These are phyloP conservation scores for Lojkania enalia DNA, from an alignment of 2,329 filamentous ascomycete species.

Conservation along the genomic window DNA sequence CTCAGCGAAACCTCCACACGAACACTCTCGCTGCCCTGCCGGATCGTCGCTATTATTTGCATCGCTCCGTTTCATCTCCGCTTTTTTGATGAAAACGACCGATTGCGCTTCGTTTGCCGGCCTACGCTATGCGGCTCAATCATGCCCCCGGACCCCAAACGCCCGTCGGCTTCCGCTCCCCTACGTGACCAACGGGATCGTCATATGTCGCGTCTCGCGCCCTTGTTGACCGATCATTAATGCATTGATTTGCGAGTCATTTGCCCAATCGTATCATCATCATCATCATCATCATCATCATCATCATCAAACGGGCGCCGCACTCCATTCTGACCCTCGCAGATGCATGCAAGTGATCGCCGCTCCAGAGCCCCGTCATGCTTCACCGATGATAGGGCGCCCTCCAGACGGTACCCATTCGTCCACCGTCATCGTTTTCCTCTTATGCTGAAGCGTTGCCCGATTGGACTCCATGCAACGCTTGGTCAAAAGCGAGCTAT, in stretches of 20 bases:
- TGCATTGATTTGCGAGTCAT: background rate
- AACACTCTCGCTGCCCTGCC: slow-evolving; percentile 5
- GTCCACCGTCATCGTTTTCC: background rate
- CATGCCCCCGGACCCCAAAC: slow-evolving; percentile 8
- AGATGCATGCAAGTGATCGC: slow-evolving; percentile 2
- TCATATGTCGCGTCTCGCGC: background rate
- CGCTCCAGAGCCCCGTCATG: slow-evolving; percentile 5
- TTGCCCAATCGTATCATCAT: too few relatives aligned
- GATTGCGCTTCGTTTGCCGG: slow-evolving; percentile 16
- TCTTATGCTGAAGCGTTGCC: slow-evolving; percentile 2
- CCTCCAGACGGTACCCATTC: slow-evolving; percentile 5
- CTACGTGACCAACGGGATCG: slow-evolving; percentile 1
- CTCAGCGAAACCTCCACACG: slow-evolving; percentile 4
- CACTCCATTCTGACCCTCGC: background rate
- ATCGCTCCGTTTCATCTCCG: slow-evolving; percentile 21
- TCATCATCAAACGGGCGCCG: slow-evolving; percentile 3
- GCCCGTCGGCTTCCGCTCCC: slow-evolving; percentile 8
- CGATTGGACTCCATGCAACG: slow-evolving; percentile 7
- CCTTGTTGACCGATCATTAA: background rate
- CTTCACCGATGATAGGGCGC: slow-evolving; percentile 7
- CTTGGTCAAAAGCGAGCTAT: slow-evolving; percentile 19
- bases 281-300: too few relatives aligned
- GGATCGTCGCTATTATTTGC: slow-evolving; percentile 5
- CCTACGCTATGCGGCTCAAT: slow-evolving; percentile 13
- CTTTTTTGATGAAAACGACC: slow-evolving; percentile 13